Evolutionary conservation across 2,329 filamentous ascomycete species (phyloP).

Genomic region (Talaromyces islandicus): DNA sequence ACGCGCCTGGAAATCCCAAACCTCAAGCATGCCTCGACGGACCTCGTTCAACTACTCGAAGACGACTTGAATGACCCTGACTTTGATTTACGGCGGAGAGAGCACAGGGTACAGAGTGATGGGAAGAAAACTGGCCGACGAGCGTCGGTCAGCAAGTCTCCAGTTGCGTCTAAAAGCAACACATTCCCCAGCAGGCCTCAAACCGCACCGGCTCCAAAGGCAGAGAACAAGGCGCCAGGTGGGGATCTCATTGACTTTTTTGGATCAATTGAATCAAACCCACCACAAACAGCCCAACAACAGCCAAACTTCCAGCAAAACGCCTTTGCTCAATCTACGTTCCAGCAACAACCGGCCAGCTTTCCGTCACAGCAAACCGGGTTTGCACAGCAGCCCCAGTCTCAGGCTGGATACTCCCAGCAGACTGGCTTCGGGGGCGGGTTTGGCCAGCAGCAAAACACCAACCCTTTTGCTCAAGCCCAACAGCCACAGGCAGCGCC

Average conservation of each 20-base stretch:
- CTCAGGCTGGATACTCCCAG: slow-evolving; percentile 36
- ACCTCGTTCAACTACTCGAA: slow-evolving; percentile 79
- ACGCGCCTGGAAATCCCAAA: slow-evolving; percentile 93
- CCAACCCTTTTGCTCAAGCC: slow-evolving; percentile 9
- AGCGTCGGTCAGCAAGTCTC: slow-evolving; percentile 19
- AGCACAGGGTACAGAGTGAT: slow-evolving; percentile 84
- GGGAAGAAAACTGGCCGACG: slow-evolving; percentile 53
- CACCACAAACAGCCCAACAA: slow-evolving; percentile 36
- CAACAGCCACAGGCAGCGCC: slow-evolving; percentile 26
- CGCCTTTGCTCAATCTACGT: slow-evolving; percentile 17
- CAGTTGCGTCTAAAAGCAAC: slow-evolving; percentile 1
- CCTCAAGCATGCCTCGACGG: slow-evolving; percentile 93
- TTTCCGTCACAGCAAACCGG: slow-evolving; percentile 32
- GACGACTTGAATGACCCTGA: slow-evolving; percentile 93
- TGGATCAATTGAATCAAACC: slow-evolving; percentile 84
- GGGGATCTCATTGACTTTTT: slow-evolving; percentile 91
- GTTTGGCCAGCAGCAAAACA: slow-evolving; percentile 11
- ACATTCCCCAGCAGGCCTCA: slow-evolving; percentile 5
- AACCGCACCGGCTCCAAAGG: slow-evolving; percentile 19
- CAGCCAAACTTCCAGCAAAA: slow-evolving; percentile 22
- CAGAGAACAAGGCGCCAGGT: slow-evolving; percentile 32
- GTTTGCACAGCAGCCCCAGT: slow-evolving; percentile 27
- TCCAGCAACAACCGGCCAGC: slow-evolving; percentile 27
- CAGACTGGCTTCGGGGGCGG: slow-evolving; percentile 19
- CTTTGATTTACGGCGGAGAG: slow-evolving; percentile 86